Base-by-base conservation (phyloP, 2,329 filamentous ascomycete genomes). In the Aotearoamyces nothofagi region DNA sequence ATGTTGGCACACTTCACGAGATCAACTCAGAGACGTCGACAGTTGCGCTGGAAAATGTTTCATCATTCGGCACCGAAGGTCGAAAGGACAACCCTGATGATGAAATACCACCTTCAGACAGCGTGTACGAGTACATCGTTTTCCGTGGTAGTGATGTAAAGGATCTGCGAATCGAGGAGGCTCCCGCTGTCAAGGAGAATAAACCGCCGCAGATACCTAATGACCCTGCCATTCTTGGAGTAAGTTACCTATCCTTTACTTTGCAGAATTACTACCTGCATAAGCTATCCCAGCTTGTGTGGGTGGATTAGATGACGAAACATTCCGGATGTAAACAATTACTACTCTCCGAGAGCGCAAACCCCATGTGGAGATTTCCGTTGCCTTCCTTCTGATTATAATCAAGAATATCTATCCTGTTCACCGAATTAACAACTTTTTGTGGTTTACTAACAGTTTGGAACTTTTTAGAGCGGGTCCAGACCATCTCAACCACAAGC, bases 381-480 rank as follows among this genome's bases (percentile, higher is more conserved):
- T 93, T 94, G 86, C 84, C 86, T 94, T 94, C 86, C 86, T 94
- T 93, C 84, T 94, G 84, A 93, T 74, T 49, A 38, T 45, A 30
- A 43, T 42, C 31, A 27, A n/a, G n/a, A n/a, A n/a, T n/a, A n/a
- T n/a, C n/a, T n/a, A n/a, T n/a, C n/a, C n/a, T n/a, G n/a, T n/a
- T n/a, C n/a, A n/a, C n/a, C n/a, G n/a, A n/a, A n/a, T n/a, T n/a
- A n/a, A n/a, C n/a, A n/a, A n/a, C n/a, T n/a, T n/a, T n/a, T n/a
- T n/a, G n/a, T n/a, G n/a, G n/a, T n/a, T n/a, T n/a, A n/a, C n/a
- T n/a, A n/a, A n/a, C n/a, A n/a, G n/a, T n/a, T n/a, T n/a, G n/a
- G n/a, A n/a, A n/a, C n/a, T n/a, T n/a, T n/a, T 11, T 7, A 66
- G 42, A 59, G 56, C 32, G 55, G 55, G 24, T 53, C 58, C 31